Percentiles rank a stretch among this genome's conserved stretches.
These are phyloP conservation scores for Salicornia ramosissima DNA, from an alignment of 148 eudicot species.

Conservation along the genomic window DNA sequence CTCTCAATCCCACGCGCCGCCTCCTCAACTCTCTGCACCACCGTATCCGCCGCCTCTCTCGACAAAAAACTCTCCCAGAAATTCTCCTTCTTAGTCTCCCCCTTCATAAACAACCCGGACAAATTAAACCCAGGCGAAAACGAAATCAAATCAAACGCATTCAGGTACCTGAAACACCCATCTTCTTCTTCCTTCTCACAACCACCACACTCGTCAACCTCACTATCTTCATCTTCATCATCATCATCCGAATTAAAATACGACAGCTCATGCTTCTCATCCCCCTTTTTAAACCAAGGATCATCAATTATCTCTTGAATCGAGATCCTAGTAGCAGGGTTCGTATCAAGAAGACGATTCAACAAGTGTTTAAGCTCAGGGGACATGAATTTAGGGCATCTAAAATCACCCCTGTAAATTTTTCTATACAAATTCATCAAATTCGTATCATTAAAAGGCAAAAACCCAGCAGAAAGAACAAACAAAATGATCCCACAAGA, in stretches of 20 bases:
- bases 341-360: slow-evolving; percentile 50
- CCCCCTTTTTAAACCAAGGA: slow-evolving; percentile 66
- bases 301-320: slow-evolving; percentile 46
- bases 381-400: slow-evolving; percentile 63
- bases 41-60: slow-evolving; percentile 33
- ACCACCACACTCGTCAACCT: neutral
- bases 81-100: neutral
- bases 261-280: slow-evolving; percentile 26
- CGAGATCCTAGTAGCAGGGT: slow-evolving; percentile 55
- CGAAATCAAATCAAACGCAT: slow-evolving; percentile 72
- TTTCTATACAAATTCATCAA: slow-evolving; percentile 73
- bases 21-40: slow-evolving; percentile 43
- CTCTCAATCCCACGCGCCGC: slow-evolving; percentile 33
- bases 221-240: slow-evolving; percentile 13
- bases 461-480: slow-evolving; percentile 59
- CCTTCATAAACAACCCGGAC: slow-evolving; percentile 46
- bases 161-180: slow-evolving; percentile 21
- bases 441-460: slow-evolving; percentile 71
- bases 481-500: slow-evolving; percentile 67
- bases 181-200: neutral
- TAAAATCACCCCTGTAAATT: slow-evolving; percentile 59
- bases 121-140: slow-evolving; percentile 53
- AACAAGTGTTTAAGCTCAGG: slow-evolving; percentile 42
- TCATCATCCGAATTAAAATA: slow-evolving; percentile 6
- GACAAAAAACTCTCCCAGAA: slow-evolving; percentile 47